Evolutionary conservation across 2,329 filamentous ascomycete genomes (phyloP).

Genomic region (Penicillium fuscoglaucum): DNA sequence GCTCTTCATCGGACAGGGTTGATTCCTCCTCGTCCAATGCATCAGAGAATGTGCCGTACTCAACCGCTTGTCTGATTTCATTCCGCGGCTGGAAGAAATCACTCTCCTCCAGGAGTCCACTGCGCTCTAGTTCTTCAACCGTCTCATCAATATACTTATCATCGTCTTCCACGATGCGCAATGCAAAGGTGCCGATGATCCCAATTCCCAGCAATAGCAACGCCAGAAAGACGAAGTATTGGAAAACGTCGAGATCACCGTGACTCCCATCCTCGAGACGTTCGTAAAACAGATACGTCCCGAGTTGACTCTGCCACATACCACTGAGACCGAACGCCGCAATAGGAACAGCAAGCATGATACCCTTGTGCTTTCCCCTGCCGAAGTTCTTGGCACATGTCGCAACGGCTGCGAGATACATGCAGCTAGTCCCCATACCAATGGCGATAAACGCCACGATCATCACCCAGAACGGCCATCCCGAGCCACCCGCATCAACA

Average conservation of each 20-base stretch:
- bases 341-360: slow-evolving; percentile 88
- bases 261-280: slow-evolving; percentile 60
- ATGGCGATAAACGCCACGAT: slow-evolving; percentile 79
- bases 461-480: slow-evolving; percentile 80
- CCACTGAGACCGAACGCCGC: slow-evolving; percentile 90
- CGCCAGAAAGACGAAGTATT: slow-evolving; percentile 84
- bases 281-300: slow-evolving; percentile 74
- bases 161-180: slow-evolving; percentile 79
- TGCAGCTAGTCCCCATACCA: slow-evolving; percentile 78
- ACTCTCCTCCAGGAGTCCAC: slow-evolving; percentile 71
- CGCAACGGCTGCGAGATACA: slow-evolving; percentile 90
- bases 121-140: slow-evolving; percentile 86
- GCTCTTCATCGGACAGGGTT: slow-evolving; percentile 44
- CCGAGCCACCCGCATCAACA: slow-evolving; percentile 51
- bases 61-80: slow-evolving; percentile 42
- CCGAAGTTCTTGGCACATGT: slow-evolving; percentile 99
- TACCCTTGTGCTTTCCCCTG: slow-evolving; percentile 77
- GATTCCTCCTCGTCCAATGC: slow-evolving; percentile 39
- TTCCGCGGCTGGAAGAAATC: slow-evolving; percentile 64
- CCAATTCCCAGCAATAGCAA: slow-evolving; percentile 70
- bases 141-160: slow-evolving; percentile 84
- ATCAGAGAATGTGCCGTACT: slow-evolving; percentile 44
- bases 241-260: slow-evolving; percentile 70
- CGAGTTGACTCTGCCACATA: slow-evolving; percentile 93
- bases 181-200: slow-evolving; percentile 68